Base-by-base conservation (phyloP, 345 rosid species). In the Carallia brachiata region DNA sequence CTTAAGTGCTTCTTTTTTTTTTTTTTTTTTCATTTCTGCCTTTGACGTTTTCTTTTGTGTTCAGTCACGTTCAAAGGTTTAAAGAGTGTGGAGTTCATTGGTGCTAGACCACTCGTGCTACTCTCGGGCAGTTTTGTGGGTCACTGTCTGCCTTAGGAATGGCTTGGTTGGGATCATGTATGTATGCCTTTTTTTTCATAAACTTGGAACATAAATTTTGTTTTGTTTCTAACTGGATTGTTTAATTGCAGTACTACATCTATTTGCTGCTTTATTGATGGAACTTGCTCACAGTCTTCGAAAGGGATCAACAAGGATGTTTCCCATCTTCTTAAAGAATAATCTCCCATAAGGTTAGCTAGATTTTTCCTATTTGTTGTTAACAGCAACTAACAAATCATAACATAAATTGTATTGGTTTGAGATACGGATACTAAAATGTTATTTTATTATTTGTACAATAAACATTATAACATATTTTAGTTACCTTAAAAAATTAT, bases 81-180 rank as follows among this genome's bases (percentile, higher is more conserved):
- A 23, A 23, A 23, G 23, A 23, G 84, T 93, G 91, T 50, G 98
- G 97, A 23, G 68, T 89, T 93, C 87, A 85, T 91, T 66, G 98
- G 98, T 75, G 98, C 97, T 63, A 97, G 96, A 23, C 23, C 23
- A 23, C 23, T 23, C 23, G 23, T 70, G 98, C 98, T 62, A 93
- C 98, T 17, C 88, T 93, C 54, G 98, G 98, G 18, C 96, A 93
- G 89, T 94, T 93, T 75, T 87, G 88, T 82, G 98, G 98, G 39
- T 93, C 96, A 2, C 82, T 93, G 66, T 89, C 88, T 85, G 98
- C 97, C 39, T 79, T 94, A 31, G 83, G 75, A 57, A 80, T 90
- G 90, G 94, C 96, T 60, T 88, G 97, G 92, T 66, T 93, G 84
- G 97, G 98, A 15, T 87, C 98, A 76, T 77, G 98, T 93, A 88